Percentiles rank a stretch among this genome's conserved stretches.
phyloP scores from a whole-genome alignment of 2,329 filamentous ascomycete genomes.

The Diaporthe batatas region DNA sequence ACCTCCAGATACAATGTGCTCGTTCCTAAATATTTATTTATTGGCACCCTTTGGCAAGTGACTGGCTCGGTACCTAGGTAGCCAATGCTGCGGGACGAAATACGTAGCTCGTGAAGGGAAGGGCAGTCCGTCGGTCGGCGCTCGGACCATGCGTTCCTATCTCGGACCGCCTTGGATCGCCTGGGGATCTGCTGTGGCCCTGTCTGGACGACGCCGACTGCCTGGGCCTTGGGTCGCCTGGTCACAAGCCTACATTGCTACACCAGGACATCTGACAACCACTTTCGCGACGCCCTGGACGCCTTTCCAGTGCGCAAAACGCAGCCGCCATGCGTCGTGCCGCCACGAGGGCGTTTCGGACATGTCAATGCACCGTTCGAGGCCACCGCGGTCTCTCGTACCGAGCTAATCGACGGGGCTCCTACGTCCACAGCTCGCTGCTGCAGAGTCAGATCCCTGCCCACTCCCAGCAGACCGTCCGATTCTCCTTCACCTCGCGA shows the following conservation, averaged over 20 bases:
- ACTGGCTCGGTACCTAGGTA: not conserved
- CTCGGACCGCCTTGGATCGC: conserved; percentile 25
- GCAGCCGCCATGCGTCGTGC: conserved; percentile 78
- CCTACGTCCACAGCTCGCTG: conserved; percentile 47
- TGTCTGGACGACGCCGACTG: conserved; percentile 29
- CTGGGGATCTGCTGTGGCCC: conserved; percentile 2
- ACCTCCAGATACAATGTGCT: not conserved
- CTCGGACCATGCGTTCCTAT: conserved; percentile 38
- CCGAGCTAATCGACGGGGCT: conserved; percentile 62
- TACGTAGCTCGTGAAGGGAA: not conserved
- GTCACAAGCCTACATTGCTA: conserved; percentile 27
- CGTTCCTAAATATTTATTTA: not conserved
- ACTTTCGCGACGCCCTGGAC: conserved; percentile 12
- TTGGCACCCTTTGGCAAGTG: no score
- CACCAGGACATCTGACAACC: conserved; percentile 17
- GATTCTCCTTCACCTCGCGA: conserved; percentile 48
- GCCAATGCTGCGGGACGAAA: no score
- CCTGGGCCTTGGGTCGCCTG: conserved; percentile 19
- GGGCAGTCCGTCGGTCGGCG: not conserved
- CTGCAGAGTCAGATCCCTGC: conserved; percentile 44
- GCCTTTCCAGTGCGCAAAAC: conserved; percentile 34
- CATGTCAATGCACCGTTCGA: conserved; percentile 74
- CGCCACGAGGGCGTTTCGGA: conserved; percentile 76
- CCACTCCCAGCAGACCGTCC: conserved; percentile 41
- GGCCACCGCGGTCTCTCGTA: conserved; percentile 55